Evolutionary conservation across 1,284 basidiomycete species (phyloP).

Genomic region (Ustilago loliicola): DNA sequence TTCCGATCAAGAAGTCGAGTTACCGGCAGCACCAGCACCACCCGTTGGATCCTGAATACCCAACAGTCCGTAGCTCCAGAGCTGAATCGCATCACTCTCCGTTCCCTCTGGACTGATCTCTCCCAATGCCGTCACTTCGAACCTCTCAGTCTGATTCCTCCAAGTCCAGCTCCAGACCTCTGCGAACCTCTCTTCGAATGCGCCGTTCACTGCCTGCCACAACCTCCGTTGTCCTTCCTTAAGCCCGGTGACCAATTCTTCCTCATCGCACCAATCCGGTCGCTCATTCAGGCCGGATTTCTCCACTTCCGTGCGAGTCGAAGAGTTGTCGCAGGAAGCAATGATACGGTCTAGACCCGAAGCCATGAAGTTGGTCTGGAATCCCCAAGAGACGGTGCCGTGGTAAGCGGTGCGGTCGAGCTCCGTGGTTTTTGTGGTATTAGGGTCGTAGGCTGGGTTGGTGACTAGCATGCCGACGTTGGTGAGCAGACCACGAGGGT

Average conservation of each 20-base stretch:
- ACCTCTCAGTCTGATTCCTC: constrained; percentile 26
- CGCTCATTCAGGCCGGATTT: constrained; percentile 32
- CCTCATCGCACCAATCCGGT: constrained; percentile 72
- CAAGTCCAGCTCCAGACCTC: constrained; percentile 52
- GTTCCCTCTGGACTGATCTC: constrained; percentile 65
- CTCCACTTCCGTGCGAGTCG: constrained; percentile 46
- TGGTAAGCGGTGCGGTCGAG: constrained; percentile 73
- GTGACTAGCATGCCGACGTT: constrained; percentile 73
- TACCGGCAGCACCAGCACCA: not conserved
- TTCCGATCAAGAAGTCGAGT: not conserved
- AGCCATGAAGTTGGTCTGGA: constrained; percentile 73
- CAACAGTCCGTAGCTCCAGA: constrained; percentile 71
- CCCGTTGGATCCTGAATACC: constrained; percentile 66
- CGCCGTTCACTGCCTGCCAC: constrained; percentile 72
- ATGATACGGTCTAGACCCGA: constrained; percentile 72
- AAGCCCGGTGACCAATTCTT: constrained; percentile 66
- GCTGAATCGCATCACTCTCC: constrained; percentile 72
- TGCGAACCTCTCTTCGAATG: constrained; percentile 54
- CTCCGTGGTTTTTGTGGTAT: constrained; percentile 70
- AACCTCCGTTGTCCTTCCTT: constrained; percentile 70
- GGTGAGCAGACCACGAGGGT: constrained; percentile 72
- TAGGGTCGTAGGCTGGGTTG: constrained; percentile 73
- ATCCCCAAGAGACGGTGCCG: constrained; percentile 73
- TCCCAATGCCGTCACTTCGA: constrained; percentile 35
- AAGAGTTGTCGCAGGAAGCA: constrained; percentile 67